Base-by-base conservation (phyloP, 495 filamentous ascomycete genomes). In the Podospora appendiculata region DNA sequence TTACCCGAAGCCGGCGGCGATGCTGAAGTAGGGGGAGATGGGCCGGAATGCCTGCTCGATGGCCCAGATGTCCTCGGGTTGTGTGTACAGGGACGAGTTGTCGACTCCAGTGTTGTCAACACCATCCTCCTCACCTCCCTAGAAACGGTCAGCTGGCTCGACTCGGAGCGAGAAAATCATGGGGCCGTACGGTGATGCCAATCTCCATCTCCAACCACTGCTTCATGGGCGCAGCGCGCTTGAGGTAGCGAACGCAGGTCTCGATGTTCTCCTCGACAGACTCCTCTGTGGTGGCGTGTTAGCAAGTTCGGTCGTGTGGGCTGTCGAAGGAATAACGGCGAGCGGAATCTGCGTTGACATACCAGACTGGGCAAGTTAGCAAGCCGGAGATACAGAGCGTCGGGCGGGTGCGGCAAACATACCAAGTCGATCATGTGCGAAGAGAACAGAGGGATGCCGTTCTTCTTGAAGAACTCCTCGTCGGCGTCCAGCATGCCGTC, bases 131-230 rank as follows among this genome's bases (percentile, higher is more conserved):
- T 92, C 87, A 80, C 86, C 49, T 18, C 53, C 51, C 25, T 25
- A 25, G 25, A 25, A 25, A 25, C 25, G 25, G 25, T 25, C 5
- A 25, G 25, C 25, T 25, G 25, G 25, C 25, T 25, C 25, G 5
- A 25, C 25, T 25, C 5, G 25, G 25, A 25, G 25, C 25, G 25
- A 5, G 5, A 25, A 25, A 25, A 25, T 25, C 25, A 5, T 25
- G 25, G 25, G 25, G 25, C 2, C 25, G 2, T 25, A 25, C 25
- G 18, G 66, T 64, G 57, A 69, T 65, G 16, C 66, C 62, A 36
- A 69, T 66, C 56, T 91, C 88, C 93, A 97, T 99, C 80, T 99
- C 93, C 50, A 99, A 81, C 88, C 89, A 99, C 70, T 96, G 89
- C 77, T 95, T 95, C 89, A 96, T 87, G 50, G 90, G 89, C 39